These are phyloP conservation scores for Didymella sp. DNA, from an alignment of 2,329 filamentous ascomycete species.

Conservation along the genomic window DNA sequence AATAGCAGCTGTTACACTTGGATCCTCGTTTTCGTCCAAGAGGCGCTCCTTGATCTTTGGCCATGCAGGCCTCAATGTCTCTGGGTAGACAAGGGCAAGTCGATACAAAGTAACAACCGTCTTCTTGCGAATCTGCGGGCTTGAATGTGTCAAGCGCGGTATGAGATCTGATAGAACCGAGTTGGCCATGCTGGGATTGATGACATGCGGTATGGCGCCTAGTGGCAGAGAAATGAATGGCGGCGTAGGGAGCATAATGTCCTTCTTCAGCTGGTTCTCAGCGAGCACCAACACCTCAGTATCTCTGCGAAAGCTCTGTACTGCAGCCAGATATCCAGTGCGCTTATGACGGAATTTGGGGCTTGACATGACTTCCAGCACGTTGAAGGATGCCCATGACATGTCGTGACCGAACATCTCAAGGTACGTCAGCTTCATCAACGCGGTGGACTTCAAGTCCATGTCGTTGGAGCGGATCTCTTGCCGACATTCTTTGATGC, in stretches of 20 bases:
- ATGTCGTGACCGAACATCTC: constrained; percentile 99
- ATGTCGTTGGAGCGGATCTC: constrained; percentile 95
- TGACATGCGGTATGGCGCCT: constrained; percentile 89
- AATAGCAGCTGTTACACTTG: constrained; percentile 92
- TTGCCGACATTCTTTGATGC: constrained; percentile 90
- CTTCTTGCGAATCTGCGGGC: constrained; percentile 89
- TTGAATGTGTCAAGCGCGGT: constrained; percentile 84
- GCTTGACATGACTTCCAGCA: constrained; percentile 98
- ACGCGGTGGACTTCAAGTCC: constrained; percentile 95
- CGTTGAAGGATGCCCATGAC: constrained; percentile 99
- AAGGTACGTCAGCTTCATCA: constrained; percentile 94
- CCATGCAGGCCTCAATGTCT: constrained; percentile 91
- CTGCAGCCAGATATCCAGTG: constrained; percentile 91
- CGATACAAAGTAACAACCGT: constrained; percentile 93
- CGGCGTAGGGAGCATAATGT: constrained; percentile 74
- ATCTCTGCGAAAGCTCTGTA: constrained; percentile 93
- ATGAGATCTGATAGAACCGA: constrained; percentile 87
- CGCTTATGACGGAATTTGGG: constrained; percentile 94
- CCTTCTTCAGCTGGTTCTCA: constrained; percentile 96
- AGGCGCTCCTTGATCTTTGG: constrained; percentile 95
- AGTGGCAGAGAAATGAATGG: constrained; percentile 86
- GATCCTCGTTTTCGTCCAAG: constrained; percentile 87
- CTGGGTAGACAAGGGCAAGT: constrained; percentile 93
- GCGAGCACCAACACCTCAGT: constrained; percentile 98
- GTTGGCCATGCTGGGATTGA: constrained; percentile 89